phyloP scores from a whole-genome alignment of 352 stramenopile species.

The Globisporangium takayamanum region DNA sequence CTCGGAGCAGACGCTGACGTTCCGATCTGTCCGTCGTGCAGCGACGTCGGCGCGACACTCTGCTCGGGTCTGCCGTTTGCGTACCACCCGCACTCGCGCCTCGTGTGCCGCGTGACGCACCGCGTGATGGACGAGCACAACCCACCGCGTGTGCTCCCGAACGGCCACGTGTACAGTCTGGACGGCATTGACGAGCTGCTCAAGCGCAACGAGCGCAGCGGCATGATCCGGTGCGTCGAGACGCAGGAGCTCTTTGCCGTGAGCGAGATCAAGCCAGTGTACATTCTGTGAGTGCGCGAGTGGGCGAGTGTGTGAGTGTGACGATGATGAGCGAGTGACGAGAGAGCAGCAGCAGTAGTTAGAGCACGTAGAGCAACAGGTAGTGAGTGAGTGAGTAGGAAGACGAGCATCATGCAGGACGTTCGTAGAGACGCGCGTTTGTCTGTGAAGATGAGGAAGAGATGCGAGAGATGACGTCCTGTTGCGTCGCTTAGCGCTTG shows the following conservation, averaged over 20 bases:
- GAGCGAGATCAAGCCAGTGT: constrained; percentile 65
- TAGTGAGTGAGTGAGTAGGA: too few relatives aligned
- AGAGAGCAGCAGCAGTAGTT: not conserved
- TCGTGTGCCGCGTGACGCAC: constrained; percentile 76
- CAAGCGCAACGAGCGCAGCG: constrained; percentile 24
- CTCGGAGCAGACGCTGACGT: constrained; percentile 16
- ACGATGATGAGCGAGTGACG: not conserved
- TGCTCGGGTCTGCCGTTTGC: constrained; percentile 55
- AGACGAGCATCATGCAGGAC: too few relatives aligned
- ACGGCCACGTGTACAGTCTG: constrained; percentile 81
- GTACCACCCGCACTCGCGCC: constrained; percentile 76
- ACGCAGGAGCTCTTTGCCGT: constrained; percentile 61
- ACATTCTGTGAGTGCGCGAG: constrained; percentile 42
- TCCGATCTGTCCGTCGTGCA: constrained; percentile 71
- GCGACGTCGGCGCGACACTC: constrained; percentile 56
- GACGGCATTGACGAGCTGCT: constrained; percentile 56
- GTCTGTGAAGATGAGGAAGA: not conserved
- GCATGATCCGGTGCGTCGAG: constrained; percentile 67
- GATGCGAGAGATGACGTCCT: not conserved
- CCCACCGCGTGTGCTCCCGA: constrained; percentile 69
- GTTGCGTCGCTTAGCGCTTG: not conserved
- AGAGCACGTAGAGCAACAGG: not conserved
- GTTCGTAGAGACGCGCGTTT: not conserved
- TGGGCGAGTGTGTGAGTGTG: not conserved
- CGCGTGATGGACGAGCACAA: constrained; percentile 85